A percentile compares a stretch with the other conserved stretches of the same genome.
phyloP scores from a whole-genome alignment of 2,329 filamentous ascomycete species.

The Penicillium sp. region DNA sequence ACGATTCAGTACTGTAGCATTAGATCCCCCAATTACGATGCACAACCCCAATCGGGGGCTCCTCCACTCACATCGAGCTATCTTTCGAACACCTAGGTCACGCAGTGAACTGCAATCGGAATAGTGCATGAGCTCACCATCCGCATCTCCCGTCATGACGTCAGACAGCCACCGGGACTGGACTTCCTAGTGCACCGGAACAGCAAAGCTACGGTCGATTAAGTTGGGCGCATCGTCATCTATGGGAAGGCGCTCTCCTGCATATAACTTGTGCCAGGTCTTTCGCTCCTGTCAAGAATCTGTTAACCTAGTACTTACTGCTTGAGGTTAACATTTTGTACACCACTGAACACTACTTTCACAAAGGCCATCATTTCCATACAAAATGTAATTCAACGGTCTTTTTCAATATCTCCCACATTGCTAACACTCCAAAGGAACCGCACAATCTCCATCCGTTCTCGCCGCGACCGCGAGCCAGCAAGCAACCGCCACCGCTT shows the following conservation, averaged over 20 bases:
- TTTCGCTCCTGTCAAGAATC: background rate
- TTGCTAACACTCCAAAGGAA: constrained; percentile 34
- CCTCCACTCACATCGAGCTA: background rate
- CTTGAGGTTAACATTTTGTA: background rate
- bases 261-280: background rate
- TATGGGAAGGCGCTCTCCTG: constrained; percentile 21
- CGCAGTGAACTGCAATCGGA: constrained; percentile 20
- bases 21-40: background rate
- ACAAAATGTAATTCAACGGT: constrained; percentile 13
- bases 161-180: constrained; percentile 25
- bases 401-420: background rate
- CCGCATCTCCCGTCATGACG: constrained; percentile 32
- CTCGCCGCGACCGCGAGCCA: constrained; percentile 29
- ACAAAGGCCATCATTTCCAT: background rate
- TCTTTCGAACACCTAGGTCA: constrained; percentile 4
- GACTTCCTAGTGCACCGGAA: constrained; percentile 12
- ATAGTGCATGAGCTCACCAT: constrained; percentile 27
- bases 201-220: background rate
- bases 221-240: constrained; percentile 23
- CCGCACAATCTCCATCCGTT: constrained; percentile 43
- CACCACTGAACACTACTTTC: background rate
- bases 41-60: background rate
- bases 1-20: background rate
- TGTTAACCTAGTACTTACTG: background rate
- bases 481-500: constrained; percentile 44